Base-by-base conservation (phyloP, 306 rosid genomes). In the Lablab purpureus region DNA sequence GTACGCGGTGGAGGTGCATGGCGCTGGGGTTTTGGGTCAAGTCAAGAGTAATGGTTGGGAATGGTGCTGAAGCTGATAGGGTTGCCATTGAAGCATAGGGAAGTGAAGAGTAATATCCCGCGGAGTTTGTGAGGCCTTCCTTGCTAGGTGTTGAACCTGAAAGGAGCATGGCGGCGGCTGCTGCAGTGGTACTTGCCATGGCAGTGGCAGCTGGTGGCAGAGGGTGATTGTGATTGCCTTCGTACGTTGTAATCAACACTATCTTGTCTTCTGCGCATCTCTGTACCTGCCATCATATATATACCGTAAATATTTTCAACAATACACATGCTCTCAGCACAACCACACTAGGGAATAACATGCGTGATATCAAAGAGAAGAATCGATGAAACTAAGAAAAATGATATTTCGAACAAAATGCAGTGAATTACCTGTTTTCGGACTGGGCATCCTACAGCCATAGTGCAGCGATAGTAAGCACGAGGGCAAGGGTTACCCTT, bases 401-500 rank as follows among this genome's bases (percentile, higher is more conserved):
- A 10, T 0, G 1, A 73, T 9, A 9, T 10, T 3, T 18, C 11
- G 17, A 51, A 30, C 4, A 3, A 27, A 47, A 0, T 34, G 5
- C n/a, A 19, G 10, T 18, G 51, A 74, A 0, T 72, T 67, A 84
- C 93, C 88, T 90, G 89, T 41, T 85, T 88, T 25, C 89, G 89
- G 4, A 91, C 93, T 1, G 92, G 89, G 65, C 97, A 91, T 27
- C 85, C 90, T 2, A 41, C 78, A 5, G 87, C 87, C 92, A 91
- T 87, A n/a, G 90, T 87, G 83, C 97, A 91, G 71, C 92, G 92
- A 73, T 86, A 91, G 72, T 91, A 91, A 21, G 90, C 93, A 40
- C 97, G 89, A 28, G 97, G 97, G 49, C 89, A 86, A n/a, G 93
- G 93, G 74, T 87, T 91, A 58, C 90, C 90, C 66, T 85, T 89